Conservation (phyloP, 2,329 filamentous ascomycete species). For the Microsporum ferrugineum region DNA sequence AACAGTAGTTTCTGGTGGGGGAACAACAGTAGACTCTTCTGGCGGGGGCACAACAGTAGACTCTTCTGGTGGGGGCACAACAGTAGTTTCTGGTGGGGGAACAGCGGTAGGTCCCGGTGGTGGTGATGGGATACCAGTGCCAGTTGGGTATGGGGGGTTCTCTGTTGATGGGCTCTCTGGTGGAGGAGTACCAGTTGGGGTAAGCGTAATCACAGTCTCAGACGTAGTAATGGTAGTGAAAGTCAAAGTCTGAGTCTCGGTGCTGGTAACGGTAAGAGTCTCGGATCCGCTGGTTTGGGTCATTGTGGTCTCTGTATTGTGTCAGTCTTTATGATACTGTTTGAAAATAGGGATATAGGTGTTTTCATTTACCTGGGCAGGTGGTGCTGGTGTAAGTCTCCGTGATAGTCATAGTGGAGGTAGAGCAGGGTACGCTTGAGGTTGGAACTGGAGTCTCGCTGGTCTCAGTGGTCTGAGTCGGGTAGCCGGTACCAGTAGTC, state of each 20-base stretch:
- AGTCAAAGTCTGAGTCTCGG: conserved; percentile 3
- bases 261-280: conserved; percentile 1
- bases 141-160: not conserved
- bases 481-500: not conserved
- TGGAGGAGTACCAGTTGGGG: not conserved
- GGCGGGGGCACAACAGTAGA: not conserved
- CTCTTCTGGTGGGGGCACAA: not conserved
- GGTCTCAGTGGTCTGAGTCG: not conserved
- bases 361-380: not conserved
- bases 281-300: not conserved
- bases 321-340: not conserved
- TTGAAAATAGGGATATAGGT: not conserved
- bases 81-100: not conserved
- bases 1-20: not conserved
- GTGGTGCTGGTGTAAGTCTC: conserved; percentile 4
- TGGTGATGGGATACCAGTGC: not conserved
- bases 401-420: conserved; percentile 1
- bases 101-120: not conserved
- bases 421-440: not conserved
- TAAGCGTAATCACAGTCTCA: not conserved
- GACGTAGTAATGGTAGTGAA: not conserved
- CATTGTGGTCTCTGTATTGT: not conserved
- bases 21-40: too few species aligned
- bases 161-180: not conserved
- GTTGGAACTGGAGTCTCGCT: not conserved